These are phyloP conservation scores for Trametes cinnabarina DNA, from an alignment of 768 basidiomycete species.

Conservation along the genomic window DNA sequence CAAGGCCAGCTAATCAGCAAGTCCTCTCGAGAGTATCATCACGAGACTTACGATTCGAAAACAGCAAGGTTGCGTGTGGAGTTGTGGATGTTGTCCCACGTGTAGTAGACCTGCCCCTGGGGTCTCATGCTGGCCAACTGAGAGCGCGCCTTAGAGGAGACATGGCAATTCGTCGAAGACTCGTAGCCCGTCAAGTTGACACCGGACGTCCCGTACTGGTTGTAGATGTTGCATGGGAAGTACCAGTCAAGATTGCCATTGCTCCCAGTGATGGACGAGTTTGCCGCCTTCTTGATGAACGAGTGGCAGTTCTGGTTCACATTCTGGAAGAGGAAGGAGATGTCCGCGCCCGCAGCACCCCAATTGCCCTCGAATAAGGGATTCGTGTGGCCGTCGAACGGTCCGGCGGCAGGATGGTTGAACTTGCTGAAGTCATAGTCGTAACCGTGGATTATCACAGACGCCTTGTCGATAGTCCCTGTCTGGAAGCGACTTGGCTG, in stretches of 20 bases:
- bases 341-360: conserved; percentile 83
- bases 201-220: conserved; percentile 60
- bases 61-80: conserved; percentile 82
- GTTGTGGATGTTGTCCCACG: conserved; percentile 82
- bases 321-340: conserved; percentile 93
- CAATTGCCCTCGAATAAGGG: conserved; percentile 78
- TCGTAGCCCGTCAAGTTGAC: conserved; percentile 73
- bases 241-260: conserved; percentile 82
- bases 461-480: conserved; percentile 70
- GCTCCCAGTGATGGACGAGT: conserved; percentile 66
- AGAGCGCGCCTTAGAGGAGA: conserved; percentile 48
- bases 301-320: conserved; percentile 80
- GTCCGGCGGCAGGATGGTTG: conserved; percentile 70
- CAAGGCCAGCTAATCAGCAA: neutral
- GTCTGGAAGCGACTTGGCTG: conserved; percentile 82
- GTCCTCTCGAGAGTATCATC: neutral
- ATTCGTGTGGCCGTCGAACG: conserved; percentile 79
- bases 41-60: conserved; percentile 75
- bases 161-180: conserved; percentile 69
- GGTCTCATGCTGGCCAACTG: conserved; percentile 49
- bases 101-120: conserved; percentile 89
- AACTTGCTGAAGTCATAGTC: conserved; percentile 90
- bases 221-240: conserved; percentile 93
- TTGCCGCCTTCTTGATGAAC: conserved; percentile 68
- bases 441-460: conserved; percentile 92